Percentiles rank a stretch among this genome's conserved stretches.
Conservation (phyloP, 345 rosid genomes). For the Pelargonium nanum region DNA sequence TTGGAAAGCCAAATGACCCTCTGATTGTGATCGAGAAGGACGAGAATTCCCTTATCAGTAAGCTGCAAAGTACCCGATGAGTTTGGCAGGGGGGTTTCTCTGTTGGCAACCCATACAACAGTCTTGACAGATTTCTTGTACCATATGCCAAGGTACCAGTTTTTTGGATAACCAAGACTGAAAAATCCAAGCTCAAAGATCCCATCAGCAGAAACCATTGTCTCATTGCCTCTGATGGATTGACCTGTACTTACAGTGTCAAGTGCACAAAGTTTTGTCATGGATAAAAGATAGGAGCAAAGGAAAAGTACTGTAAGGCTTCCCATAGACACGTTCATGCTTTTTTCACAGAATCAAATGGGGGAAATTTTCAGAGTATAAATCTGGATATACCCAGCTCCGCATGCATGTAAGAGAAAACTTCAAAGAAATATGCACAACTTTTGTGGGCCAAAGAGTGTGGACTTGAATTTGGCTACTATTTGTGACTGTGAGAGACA, state of each 20-base stretch:
- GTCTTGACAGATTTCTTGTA: not conserved
- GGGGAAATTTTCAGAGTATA: no score
- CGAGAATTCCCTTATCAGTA: not conserved
- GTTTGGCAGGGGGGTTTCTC: not conserved
- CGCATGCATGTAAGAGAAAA: no score
- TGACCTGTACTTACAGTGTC: slow-evolving; percentile 5
- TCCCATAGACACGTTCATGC: not conserved
- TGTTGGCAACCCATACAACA: not conserved
- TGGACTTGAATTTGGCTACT: no score
- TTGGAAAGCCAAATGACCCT: not conserved
- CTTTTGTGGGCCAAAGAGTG: no score
- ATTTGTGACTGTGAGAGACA: no score
- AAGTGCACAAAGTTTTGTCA: not conserved
- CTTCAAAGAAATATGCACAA: no score
- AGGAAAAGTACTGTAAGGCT: not conserved
- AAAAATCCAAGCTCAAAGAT: not conserved
- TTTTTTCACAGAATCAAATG: no score
- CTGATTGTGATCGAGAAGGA: not conserved
- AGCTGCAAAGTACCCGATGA: not conserved
- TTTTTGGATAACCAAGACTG: not conserved
- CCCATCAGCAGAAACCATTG: slow-evolving; percentile 1
- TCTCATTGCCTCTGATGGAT: slow-evolving; percentile 2
- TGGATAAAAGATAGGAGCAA: not conserved
- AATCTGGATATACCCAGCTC: no score
- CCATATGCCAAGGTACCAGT: not conserved